A percentile compares a stretch with the other conserved stretches of the same genome.
phyloP scores from a whole-genome alignment of 768 basidiomycete species.

The Pleurotus cornucopiae region DNA sequence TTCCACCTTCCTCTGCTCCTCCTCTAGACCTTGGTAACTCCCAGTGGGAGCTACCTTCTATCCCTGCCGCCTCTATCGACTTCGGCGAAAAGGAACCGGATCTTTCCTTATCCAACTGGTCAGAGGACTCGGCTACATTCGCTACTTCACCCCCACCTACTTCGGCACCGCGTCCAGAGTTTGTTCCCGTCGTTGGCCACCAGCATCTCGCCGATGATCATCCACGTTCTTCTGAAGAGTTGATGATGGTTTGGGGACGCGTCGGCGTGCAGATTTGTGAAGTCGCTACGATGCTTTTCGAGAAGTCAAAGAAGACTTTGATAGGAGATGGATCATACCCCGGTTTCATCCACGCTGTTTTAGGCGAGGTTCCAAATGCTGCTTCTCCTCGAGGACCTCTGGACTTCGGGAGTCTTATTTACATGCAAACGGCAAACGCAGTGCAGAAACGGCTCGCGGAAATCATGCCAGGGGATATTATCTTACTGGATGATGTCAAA shows the following conservation, averaged over 20 bases:
- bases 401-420: constrained; percentile 72
- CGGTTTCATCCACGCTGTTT: constrained; percentile 69
- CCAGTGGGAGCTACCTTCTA: constrained; percentile 66
- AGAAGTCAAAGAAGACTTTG: constrained; percentile 72
- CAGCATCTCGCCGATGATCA: constrained; percentile 19
- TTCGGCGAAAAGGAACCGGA: constrained; percentile 40
- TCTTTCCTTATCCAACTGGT: constrained; percentile 56
- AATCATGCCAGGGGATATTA: constrained; percentile 82
- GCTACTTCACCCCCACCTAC: constrained; percentile 24
- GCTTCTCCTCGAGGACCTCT: constrained; percentile 29
- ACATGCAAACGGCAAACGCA: constrained; percentile 58
- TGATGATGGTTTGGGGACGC: constrained; percentile 66
- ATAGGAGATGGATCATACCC: constrained; percentile 83
- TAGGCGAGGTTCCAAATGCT: constrained; percentile 65
- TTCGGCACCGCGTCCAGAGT: constrained; percentile 11
- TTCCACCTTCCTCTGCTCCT: constrained; percentile 20
- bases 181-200: not conserved
- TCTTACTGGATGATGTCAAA: constrained; percentile 70
- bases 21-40: constrained; percentile 35
- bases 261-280: constrained; percentile 75
- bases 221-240: constrained; percentile 54
- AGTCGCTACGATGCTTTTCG: constrained; percentile 60
- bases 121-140: constrained; percentile 45
- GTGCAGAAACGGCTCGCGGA: constrained; percentile 77
- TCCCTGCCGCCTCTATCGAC: constrained; percentile 51